phyloP scores from a whole-genome alignment of 768 basidiomycete genomes.

The Paxillus rubicundulus region DNA sequence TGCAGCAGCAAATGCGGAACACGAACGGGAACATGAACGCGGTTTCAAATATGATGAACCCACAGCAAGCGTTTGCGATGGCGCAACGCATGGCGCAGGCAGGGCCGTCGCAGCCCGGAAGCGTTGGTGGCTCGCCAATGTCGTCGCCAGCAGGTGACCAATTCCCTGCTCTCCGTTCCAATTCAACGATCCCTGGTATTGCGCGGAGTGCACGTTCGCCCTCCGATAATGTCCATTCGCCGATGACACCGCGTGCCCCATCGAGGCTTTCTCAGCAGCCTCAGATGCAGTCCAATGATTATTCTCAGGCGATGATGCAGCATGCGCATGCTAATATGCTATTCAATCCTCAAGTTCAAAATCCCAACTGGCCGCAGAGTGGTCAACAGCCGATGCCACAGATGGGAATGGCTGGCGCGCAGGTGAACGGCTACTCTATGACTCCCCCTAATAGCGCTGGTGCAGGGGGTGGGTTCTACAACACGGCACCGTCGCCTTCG shows the following conservation, averaged over 20 bases:
- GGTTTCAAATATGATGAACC: constrained; percentile 31
- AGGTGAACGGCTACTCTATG: constrained; percentile 36
- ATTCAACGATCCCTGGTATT: constrained; percentile 66
- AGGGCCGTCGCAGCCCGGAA: constrained; percentile 33
- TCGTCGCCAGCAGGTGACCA: constrained; percentile 39
- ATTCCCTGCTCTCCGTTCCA: constrained; percentile 55
- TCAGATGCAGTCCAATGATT: constrained; percentile 48
- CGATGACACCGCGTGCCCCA: constrained; percentile 39
- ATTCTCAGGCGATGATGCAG: constrained; percentile 38
- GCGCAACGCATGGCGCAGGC: constrained; percentile 47
- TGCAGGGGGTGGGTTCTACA: constrained; percentile 23
- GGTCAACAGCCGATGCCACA: constrained; percentile 50
- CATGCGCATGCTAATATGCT: constrained; percentile 34
- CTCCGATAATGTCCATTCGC: constrained; percentile 55
- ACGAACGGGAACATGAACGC: constrained; percentile 24
- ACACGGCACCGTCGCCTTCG: constrained; percentile 24
- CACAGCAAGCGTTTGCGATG: constrained; percentile 35
- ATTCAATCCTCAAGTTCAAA: constrained; percentile 37
- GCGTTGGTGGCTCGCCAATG: constrained; percentile 41
- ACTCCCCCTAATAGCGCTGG: constrained; percentile 37
- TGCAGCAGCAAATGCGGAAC: constrained; percentile 36
- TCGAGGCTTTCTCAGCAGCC: constrained; percentile 39
- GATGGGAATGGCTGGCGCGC: constrained; percentile 33
- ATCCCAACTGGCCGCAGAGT: constrained; percentile 49
- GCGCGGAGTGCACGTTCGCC: constrained; percentile 74